Evolutionary conservation across 176 grass and related monocot species (phyloP).

Genomic region (Bromus sterilis): DNA sequence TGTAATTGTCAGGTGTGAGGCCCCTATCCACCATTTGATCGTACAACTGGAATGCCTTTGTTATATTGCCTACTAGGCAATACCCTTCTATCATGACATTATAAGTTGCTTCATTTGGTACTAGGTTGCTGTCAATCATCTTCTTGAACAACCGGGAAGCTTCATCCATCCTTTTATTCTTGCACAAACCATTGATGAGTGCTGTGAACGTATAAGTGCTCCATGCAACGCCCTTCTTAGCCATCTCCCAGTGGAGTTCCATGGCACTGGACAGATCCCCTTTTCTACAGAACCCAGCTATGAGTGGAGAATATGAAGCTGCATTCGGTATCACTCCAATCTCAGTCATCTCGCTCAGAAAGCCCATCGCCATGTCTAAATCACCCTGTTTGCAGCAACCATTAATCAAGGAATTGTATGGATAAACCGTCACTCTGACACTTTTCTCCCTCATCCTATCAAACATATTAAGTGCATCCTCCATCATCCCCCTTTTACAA

Average conservation of each 20-base stretch:
- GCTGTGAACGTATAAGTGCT: background rate
- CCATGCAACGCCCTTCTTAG: background rate
- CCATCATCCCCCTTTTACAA: constrained; percentile 68
- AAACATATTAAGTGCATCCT: constrained; percentile 46
- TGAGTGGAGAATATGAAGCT: constrained; percentile 3
- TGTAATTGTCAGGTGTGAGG: background rate
- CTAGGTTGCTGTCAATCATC: background rate
- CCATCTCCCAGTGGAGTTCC: background rate
- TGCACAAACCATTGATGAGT: constrained; percentile 9
- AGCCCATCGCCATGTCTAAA: constrained; percentile 15
- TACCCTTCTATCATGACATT: constrained; percentile 15
- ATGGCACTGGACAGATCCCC: background rate
- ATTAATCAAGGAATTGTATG: constrained; percentile 90
- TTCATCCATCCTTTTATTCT: background rate
- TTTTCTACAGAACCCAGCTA: constrained; percentile 12
- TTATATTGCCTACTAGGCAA: background rate
- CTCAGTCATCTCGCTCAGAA: background rate
- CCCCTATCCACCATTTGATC: background rate
- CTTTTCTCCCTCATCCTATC: constrained; percentile 50
- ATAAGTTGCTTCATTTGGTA: background rate
- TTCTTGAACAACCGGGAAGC: background rate
- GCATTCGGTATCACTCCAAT: background rate
- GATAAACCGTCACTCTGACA: constrained; percentile 48
- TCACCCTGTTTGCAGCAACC: constrained; percentile 44
- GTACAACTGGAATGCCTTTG: background rate